Base-by-base conservation (phyloP, 306 rosid species). In the Medicago lupulina region DNA sequence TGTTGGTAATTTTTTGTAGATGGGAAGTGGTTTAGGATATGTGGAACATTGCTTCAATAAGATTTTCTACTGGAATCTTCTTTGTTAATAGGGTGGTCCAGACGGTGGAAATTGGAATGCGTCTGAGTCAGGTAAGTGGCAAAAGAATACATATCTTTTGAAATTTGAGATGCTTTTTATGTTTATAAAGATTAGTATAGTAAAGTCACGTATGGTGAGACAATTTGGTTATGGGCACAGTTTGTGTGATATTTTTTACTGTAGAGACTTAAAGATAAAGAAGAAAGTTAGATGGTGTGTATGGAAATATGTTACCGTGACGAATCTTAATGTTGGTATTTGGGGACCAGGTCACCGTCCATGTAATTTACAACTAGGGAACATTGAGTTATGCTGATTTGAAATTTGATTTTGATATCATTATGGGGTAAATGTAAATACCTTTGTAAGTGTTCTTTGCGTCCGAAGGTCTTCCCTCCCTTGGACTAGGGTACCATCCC, bases 331-430 rank as follows among this genome's bases (percentile, higher is more conserved):
- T 36, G 64, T 71, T 71, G 49, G 75, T 6, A 23, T 71, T 53
- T 71, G 38, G 75, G 75, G 64, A 71, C 75, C 75, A 71, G 49
- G 51, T 53, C 75, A 71, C 51, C 17, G 34, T 53, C 64, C 64
- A 71, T 38, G n/a, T n/a, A n/a, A n/a, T n/a, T n/a, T 51, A 36
- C 13, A 34, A 9, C 5, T 36, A 1, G n/a, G n/a, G n/a, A n/a
- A n/a, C n/a, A n/a, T n/a, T 55, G 9, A 10, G 54, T 54, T 71
- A 41, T 83, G 81, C 21, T 47, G 41, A 28, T 59, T 64, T 71
- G 55, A 70, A 51, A 6, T 38, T 46, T 64, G 40, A 43, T 39
- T 49, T 72, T 73, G 6, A 11, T 72, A 58, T 60, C 70, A 31
- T 18, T n/a, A n/a, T n/a, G n/a, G n/a, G n/a, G n/a, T n/a, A n/a